Percentiles rank a stretch among this genome's conserved stretches.
phyloP scores from a whole-genome alignment of 1,284 basidiomycete species.

The Ceratobasidium theobromae region DNA sequence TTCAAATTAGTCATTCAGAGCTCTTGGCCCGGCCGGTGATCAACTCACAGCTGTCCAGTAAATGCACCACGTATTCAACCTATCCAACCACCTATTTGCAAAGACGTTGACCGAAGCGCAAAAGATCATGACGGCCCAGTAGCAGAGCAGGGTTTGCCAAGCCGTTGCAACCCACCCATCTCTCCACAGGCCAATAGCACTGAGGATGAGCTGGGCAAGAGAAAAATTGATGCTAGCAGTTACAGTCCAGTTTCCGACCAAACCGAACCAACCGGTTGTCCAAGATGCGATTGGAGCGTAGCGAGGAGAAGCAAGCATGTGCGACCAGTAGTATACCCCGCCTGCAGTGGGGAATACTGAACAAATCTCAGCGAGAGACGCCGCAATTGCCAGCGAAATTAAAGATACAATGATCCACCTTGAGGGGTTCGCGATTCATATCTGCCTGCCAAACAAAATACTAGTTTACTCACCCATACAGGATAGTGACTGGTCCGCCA shows the following conservation, averaged over 20 bases:
- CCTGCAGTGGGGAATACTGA: constrained; percentile 49
- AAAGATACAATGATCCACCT: constrained; percentile 49
- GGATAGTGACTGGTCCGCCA: constrained; percentile 47
- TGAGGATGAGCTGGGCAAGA: constrained; percentile 49
- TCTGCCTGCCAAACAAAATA: background rate
- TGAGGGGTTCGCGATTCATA: background rate
- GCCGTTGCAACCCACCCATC: constrained; percentile 45
- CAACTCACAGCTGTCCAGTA: constrained; percentile 37
- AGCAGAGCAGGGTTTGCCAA: constrained; percentile 47
- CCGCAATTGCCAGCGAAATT: constrained; percentile 48
- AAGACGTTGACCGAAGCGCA: constrained; percentile 46
- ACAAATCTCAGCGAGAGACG: constrained; percentile 49
- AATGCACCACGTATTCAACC: constrained; percentile 42
- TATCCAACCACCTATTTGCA: constrained; percentile 42
- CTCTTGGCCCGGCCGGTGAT: background rate
- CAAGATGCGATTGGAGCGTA: constrained; percentile 48
- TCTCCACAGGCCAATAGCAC: constrained; percentile 48
- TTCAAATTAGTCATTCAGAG: too few species aligned
- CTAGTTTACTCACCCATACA: constrained; percentile 41
- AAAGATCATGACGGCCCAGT: constrained; percentile 47
- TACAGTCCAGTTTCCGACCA: constrained; percentile 51
- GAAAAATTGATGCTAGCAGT: constrained; percentile 51
- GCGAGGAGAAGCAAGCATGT: constrained; percentile 46
- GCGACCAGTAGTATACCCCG: constrained; percentile 51
- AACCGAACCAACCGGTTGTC: constrained; percentile 50